These are phyloP conservation scores for Sparassis latifolia DNA, from an alignment of 1,284 basidiomycete genomes.

Conservation along the genomic window DNA sequence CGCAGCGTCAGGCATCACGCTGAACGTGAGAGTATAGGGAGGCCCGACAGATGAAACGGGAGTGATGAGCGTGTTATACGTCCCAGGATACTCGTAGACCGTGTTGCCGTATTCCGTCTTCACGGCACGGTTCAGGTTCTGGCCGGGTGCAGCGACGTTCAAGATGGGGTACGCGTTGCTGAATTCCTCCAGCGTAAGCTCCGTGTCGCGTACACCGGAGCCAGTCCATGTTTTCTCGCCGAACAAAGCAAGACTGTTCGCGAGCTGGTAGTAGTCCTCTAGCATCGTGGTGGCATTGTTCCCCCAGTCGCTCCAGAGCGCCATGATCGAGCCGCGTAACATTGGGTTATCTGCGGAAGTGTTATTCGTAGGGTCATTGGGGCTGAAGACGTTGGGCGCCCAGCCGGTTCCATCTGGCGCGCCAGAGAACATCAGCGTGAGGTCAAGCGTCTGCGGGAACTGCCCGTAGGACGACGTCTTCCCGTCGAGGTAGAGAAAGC, in stretches of 20 bases:
- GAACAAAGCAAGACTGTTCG: conserved; percentile 21
- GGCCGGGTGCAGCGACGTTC: conserved; percentile 24
- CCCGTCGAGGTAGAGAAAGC: conserved; percentile 28
- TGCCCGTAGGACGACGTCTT: conserved; percentile 23
- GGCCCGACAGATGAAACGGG: conserved; percentile 34
- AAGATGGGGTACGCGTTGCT: conserved; percentile 17
- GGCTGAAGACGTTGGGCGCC: conserved; percentile 26
- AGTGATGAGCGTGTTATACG: conserved; percentile 19
- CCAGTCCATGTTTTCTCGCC: conserved; percentile 23
- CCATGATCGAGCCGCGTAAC: conserved; percentile 24
- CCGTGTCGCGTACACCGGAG: conserved; percentile 17
- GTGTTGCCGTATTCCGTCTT: conserved; percentile 12
- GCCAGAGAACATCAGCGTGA: conserved; percentile 24
- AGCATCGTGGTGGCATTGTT: conserved; percentile 25
- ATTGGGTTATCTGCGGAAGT: conserved; percentile 16
- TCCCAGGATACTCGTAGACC: conserved; percentile 15
- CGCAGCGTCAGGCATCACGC: conserved; percentile 19
- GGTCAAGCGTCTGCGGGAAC: conserved; percentile 22
- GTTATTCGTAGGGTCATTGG: conserved; percentile 22
- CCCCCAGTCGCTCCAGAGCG: conserved; percentile 26
- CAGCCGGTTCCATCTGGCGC: conserved; percentile 22
- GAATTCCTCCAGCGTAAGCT: conserved; percentile 21
- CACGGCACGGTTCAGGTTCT: conserved; percentile 25
- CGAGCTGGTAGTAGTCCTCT: conserved; percentile 25
- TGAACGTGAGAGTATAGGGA: conserved; percentile 37